Base-by-base conservation (phyloP, 1,284 basidiomycete genomes). In the Pseudozyma flocculosa region DNA sequence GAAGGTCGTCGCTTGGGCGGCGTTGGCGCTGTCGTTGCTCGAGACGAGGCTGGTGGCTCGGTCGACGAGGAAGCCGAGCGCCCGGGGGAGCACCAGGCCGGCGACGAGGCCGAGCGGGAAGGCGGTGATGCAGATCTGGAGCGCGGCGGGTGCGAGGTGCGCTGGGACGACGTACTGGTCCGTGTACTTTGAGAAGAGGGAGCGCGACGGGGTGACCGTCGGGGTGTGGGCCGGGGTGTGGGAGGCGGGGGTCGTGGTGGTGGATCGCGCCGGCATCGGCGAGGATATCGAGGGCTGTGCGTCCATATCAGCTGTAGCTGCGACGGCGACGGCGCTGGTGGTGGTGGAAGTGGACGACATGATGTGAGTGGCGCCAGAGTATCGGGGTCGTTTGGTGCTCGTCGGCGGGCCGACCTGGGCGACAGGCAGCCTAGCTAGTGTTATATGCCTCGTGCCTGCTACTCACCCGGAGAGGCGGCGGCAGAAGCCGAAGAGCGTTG, bases 31-130 rank as follows among this genome's bases (percentile, higher is more conserved):
- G 18, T 41, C 10, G 40, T 24, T 24, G 17, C 5, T 5, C 37
- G 37, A 38, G 36, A 24, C n/a, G 22, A 46, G 29, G 18, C 48
- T 4, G 14, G n/a, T 21, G 18, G 9, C 4, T 3, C 38, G 3
- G 4, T 40, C 38, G 21, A 41, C 26, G 7, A 50, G 41, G 43
- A 57, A 54, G 2, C 34, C 37, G 15, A 61, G 17, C 10, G 50
- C 41, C 18, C 42, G 41, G 10, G 67, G 61, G 1, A 69, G 49
- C 0, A 62, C 56, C 2, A 65, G 50, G 1, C 68, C 68, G 14
- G 61, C 54, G 4, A 72, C 26, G 18, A 67, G 26, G 21, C 70
- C 70, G 14, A 72, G 61, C 1, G 53, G 56, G 40, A 72, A 70
- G 2, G 61, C 52, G 2, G 61, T 70, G 40, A 63, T 54, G 38